Percentiles rank a stretch among this genome's conserved stretches.
phyloP scores from a whole-genome alignment of 352 stramenopile genomes.

The Pythium dissotocum region DNA sequence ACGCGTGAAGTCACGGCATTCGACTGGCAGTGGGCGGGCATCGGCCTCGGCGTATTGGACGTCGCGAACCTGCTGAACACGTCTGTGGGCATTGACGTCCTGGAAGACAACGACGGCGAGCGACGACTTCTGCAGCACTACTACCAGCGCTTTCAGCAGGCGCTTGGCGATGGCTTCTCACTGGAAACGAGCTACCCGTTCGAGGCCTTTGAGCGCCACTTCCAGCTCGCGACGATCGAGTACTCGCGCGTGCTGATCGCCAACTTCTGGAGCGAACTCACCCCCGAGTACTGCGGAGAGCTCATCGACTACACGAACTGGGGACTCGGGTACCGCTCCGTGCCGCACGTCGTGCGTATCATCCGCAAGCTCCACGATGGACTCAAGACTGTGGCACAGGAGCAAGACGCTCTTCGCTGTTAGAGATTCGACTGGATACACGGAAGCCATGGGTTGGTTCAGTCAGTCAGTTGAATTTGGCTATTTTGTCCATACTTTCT shows the following conservation, averaged over 20 bases:
- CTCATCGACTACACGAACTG: conserved; percentile 61
- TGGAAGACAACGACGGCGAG: conserved; percentile 32
- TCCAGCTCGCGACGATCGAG: conserved; percentile 58
- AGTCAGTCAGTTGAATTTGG: not conserved
- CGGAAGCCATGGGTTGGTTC: not conserved
- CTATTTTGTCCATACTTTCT: not conserved
- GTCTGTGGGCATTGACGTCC: conserved; percentile 53
- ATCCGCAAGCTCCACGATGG: conserved; percentile 47
- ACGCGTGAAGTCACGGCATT: conserved; percentile 57
- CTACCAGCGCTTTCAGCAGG: conserved; percentile 40
- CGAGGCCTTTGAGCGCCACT: conserved; percentile 54
- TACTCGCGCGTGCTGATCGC: conserved; percentile 65
- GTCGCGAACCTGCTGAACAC: conserved; percentile 74
- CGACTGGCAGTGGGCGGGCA: conserved; percentile 72
- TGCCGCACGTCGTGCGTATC: conserved; percentile 63
- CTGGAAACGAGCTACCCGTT: conserved; percentile 42
- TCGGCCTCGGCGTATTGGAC: conserved; percentile 61
- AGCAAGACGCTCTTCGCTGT: conserved; percentile 23
- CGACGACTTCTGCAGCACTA: conserved; percentile 50
- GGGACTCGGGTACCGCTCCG: conserved; percentile 66
- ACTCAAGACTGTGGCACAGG: conserved; percentile 36
- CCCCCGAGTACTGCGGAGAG: conserved; percentile 39
- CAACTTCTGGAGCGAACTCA: conserved; percentile 62
- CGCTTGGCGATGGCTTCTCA: conserved; percentile 12
- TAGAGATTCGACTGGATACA: not conserved